phyloP scores from a whole-genome alignment of 345 rosid species.

The Eucalyptus melliodora region DNA sequence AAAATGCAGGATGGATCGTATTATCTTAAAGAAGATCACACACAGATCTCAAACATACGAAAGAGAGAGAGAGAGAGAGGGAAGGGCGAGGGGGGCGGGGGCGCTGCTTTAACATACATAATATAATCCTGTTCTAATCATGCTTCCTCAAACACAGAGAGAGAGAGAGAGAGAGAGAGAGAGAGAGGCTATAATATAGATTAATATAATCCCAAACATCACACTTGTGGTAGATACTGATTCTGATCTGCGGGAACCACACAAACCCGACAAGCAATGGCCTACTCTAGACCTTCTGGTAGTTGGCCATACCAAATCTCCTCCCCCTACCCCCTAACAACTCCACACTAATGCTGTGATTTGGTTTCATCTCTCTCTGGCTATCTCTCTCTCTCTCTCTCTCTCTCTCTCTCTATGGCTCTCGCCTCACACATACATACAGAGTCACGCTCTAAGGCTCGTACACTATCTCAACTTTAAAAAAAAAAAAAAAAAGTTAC shows the following conservation, averaged over 20 bases:
- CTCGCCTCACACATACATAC: not conserved
- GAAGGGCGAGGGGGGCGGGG: no score
- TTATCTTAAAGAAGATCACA: not conserved
- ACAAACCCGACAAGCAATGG: conserved; percentile 15
- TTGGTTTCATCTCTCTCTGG: not conserved
- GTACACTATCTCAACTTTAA: not conserved
- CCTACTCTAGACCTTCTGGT: conserved; percentile 16
- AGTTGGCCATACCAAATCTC: conserved; percentile 15
- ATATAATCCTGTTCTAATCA: not conserved
- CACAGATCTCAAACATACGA: not conserved
- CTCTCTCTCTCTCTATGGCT: not conserved
- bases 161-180: not conserved
- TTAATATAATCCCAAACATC: not conserved
- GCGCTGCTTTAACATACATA: no score
- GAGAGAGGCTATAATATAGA: not conserved
- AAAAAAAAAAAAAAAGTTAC: not conserved
- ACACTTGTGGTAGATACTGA: conserved; percentile 36
- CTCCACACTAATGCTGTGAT: not conserved
- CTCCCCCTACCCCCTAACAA: not conserved
- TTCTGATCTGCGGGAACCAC: conserved; percentile 63
- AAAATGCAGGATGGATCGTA: not conserved
- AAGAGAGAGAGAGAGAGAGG: not conserved
- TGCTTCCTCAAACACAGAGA: not conserved
- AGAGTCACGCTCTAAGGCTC: not conserved
- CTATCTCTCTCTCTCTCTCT: not conserved